A percentile compares a stretch with the other conserved stretches of the same genome.
phyloP scores from a whole-genome alignment of 345 rosid species.

The Camelina neglecta region DNA sequence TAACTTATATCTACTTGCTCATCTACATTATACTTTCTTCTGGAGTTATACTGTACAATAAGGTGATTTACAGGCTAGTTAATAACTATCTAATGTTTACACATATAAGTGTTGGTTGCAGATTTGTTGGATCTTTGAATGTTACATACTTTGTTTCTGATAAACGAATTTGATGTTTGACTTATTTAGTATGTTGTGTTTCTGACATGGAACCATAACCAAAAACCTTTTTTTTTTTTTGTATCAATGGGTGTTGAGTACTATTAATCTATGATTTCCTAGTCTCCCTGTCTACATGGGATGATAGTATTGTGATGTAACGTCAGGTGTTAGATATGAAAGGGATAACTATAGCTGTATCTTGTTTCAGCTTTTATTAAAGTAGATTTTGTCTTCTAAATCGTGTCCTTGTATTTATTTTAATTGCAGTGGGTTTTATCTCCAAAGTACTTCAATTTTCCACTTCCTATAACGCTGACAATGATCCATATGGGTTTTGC shows the following conservation, averaged over 20 bases:
- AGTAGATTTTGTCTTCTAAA: constrained; percentile 13
- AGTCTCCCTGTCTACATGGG: not conserved
- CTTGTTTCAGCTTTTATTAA: constrained; percentile 11
- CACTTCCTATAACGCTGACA: constrained; percentile 86
- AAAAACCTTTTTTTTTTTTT: not conserved
- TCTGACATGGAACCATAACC: constrained; percentile 10
- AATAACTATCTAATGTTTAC: not conserved
- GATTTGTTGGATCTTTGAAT: not conserved
- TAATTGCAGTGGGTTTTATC: constrained; percentile 96
- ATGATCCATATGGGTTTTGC: constrained; percentile 97
- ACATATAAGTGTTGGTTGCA: not conserved
- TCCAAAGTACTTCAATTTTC: constrained; percentile 88
- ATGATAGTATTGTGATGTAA: constrained; percentile 28
- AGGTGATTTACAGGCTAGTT: constrained; percentile 52
- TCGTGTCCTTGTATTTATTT: constrained; percentile 18
- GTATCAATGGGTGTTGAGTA: constrained; percentile 16
- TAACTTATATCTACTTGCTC: constrained; percentile 83
- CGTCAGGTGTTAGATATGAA: not conserved
- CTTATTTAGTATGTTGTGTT: not conserved
- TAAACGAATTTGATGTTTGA: not conserved
- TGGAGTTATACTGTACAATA: constrained; percentile 93
- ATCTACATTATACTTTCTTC: constrained; percentile 88
- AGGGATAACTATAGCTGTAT: constrained; percentile 6
- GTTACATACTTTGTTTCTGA: not conserved
- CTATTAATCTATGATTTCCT: not conserved